Percentiles rank a stretch among this genome's conserved stretches.
Conservation (phyloP, 2,329 filamentous ascomycete genomes). For the Volutella citrinella region DNA sequence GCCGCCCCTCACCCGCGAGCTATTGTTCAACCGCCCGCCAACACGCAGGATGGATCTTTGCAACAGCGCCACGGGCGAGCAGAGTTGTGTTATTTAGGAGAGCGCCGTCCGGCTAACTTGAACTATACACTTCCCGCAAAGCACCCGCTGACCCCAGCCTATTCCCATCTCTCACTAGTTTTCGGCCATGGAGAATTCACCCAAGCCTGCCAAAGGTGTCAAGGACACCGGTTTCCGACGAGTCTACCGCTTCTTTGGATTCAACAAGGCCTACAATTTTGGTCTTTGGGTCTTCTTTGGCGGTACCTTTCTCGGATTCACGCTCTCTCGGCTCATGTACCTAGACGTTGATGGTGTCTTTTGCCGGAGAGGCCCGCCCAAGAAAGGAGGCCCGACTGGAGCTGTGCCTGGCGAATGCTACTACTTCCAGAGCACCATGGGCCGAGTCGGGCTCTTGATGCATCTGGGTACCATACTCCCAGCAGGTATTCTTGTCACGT, state of each 20-base stretch:
- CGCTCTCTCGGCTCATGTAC: slow-evolving; percentile 13
- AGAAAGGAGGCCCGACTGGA: not conserved
- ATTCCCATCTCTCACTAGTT: too few species aligned
- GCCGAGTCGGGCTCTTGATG: slow-evolving; percentile 38
- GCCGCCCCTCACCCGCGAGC: too few species aligned
- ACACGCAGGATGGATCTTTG: too few species aligned
- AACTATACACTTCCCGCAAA: too few species aligned
- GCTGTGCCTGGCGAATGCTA: slow-evolving; percentile 35
- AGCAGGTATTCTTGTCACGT: slow-evolving; percentile 38
- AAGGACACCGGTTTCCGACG: too few species aligned
- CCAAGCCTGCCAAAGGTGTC: too few species aligned
- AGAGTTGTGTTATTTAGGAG: too few species aligned
- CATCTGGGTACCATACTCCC: slow-evolving; percentile 44
- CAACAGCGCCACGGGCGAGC: too few species aligned
- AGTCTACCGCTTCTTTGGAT: slow-evolving; percentile 50
- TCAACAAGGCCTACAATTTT: slow-evolving; percentile 56
- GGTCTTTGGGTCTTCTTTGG: slow-evolving; percentile 47
- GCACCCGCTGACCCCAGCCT: too few species aligned
- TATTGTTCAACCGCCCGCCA: too few species aligned
- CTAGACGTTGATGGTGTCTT: slow-evolving; percentile 25
- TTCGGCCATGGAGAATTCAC: too few species aligned
- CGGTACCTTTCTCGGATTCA: slow-evolving; percentile 29
- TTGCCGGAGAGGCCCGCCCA: slow-evolving; percentile 14
- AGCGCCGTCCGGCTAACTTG: too few species aligned
- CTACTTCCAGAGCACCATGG: slow-evolving; percentile 24